Base-by-base conservation (phyloP, 2,329 filamentous ascomycete genomes). In the Paecilomyces fulvus region DNA sequence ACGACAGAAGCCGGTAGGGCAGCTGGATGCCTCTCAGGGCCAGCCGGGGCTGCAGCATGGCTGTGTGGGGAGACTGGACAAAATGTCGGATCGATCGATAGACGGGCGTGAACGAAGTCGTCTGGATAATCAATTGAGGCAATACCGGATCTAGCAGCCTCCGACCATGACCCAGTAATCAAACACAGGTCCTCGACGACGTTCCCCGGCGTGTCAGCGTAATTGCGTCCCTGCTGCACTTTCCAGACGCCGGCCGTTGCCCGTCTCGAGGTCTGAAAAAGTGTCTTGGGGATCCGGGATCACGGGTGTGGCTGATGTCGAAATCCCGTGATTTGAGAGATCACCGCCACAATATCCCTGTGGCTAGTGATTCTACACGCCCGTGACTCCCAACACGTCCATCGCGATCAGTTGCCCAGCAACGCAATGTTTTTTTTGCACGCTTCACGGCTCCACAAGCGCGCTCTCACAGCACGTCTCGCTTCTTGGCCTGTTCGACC, bases 41-140 rank as follows among this genome's bases (percentile, higher is more conserved):
- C 74, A 87, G 74, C 73, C 85, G 81, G 62, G 84, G 80, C 72
- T 87, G 85, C 60, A 89, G 74, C 85, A 90, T 89, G 52, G 60
- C 55, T 70, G 57, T 31, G 52, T 12, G 31, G 52, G 37, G 5
- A 49, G 12, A 43, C 30, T 48, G 49, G 28, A 52, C 53, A 23
- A 37, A 31, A 55, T 11, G 37, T 49, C 14, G 25, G 25, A 28
- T 28, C 7, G 25, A 28, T 28, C 4, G 25, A 28, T 2, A 28
- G 25, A 28, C 25, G 25, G 7, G 25, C 25, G 25, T 37, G 30
- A 17, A 54, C 17, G 23, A 37, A 14, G 46, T 11, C n/a, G 8
- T 37, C 12, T 37, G 14, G 33, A 17, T 12, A 17, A 37, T 37
- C 33, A 37, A 37, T 37, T 3, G 33, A 37, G 33, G 33, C 3